A percentile compares a stretch with the other conserved stretches of the same genome.
Conservation (phyloP, 768 basidiomycete species). For the Amanita phalloides region DNA sequence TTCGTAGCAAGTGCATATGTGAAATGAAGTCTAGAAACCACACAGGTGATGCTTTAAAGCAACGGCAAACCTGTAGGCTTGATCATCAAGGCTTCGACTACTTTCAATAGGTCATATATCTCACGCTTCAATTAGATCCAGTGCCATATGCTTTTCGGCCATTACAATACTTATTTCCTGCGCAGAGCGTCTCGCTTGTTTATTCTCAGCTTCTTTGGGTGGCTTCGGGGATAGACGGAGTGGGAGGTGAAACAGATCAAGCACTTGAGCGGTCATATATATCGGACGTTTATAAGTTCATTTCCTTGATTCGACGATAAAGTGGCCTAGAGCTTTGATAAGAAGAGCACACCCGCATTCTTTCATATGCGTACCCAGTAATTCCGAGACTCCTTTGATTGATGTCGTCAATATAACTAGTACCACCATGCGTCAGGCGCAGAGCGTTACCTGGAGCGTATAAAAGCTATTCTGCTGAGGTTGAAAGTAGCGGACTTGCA, state of each 20-base stretch:
- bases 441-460: too few relatives aligned
- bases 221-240: conserved; percentile 20
- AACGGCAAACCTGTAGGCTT: conserved; percentile 33
- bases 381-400: too few relatives aligned
- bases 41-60: conserved; percentile 55
- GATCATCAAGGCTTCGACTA: neutral
- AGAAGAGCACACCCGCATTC: too few relatives aligned
- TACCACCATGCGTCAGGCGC: too few relatives aligned
- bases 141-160: conserved; percentile 49
- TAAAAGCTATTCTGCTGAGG: too few relatives aligned
- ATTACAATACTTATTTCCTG: conserved; percentile 41
- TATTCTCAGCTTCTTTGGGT: conserved; percentile 22
- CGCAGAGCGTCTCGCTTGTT: conserved; percentile 18
- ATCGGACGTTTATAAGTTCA: neutral
- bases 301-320: too few relatives aligned
- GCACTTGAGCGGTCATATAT: conserved; percentile 34
- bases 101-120: conserved; percentile 9
- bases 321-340: too few relatives aligned
- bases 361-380: too few relatives aligned
- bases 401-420: too few relatives aligned
- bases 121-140: conserved; percentile 49
- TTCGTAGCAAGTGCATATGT: conserved; percentile 30
- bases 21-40: conserved; percentile 18
- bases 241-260: conserved; percentile 56
- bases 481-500: too few relatives aligned